Percentiles rank a stretch among this genome's conserved stretches.
These are phyloP conservation scores for Globisporangium okanoganense DNA, from an alignment of 352 stramenopile species.

Conservation along the genomic window DNA sequence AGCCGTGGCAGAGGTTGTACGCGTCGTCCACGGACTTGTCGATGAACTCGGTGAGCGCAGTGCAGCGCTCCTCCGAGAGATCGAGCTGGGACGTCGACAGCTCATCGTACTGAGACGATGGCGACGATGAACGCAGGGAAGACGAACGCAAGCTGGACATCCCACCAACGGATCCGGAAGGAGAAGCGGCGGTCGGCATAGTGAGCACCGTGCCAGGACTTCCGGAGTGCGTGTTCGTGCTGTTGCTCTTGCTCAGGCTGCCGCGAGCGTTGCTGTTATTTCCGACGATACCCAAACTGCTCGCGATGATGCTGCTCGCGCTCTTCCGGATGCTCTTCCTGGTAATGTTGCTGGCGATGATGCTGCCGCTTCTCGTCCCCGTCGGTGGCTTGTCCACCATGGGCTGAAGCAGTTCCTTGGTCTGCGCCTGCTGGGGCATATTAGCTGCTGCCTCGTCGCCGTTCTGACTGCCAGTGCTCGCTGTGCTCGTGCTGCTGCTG, in stretches of 20 bases:
- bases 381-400: constrained; percentile 2
- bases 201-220: constrained; percentile 16
- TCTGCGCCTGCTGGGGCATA: neutral
- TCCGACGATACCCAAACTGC: constrained; percentile 15
- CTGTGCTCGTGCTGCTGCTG: constrained; percentile 19
- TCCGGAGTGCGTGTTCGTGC: constrained; percentile 2
- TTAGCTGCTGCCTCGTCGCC: constrained; percentile 6
- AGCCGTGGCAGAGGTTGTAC: constrained; percentile 77
- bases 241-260: constrained; percentile 13
- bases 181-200: constrained; percentile 27
- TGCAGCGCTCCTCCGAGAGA: constrained; percentile 11
- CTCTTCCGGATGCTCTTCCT: constrained; percentile 16
- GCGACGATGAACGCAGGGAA: constrained; percentile 6
- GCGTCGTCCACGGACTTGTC: constrained; percentile 76
- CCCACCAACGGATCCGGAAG: constrained; percentile 14
- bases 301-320: constrained; percentile 19
- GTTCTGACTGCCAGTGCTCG: constrained; percentile 13
- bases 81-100: constrained; percentile 5
- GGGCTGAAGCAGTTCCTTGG: neutral
- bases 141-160: constrained; percentile 11
- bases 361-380: neutral
- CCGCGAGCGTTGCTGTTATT: constrained; percentile 8
- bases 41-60: constrained; percentile 64
- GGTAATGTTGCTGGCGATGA: neutral
- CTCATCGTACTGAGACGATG: constrained; percentile 2